Evolutionary conservation across 768 basidiomycete genomes (phyloP).

Genomic region (Trametes villosa): DNA sequence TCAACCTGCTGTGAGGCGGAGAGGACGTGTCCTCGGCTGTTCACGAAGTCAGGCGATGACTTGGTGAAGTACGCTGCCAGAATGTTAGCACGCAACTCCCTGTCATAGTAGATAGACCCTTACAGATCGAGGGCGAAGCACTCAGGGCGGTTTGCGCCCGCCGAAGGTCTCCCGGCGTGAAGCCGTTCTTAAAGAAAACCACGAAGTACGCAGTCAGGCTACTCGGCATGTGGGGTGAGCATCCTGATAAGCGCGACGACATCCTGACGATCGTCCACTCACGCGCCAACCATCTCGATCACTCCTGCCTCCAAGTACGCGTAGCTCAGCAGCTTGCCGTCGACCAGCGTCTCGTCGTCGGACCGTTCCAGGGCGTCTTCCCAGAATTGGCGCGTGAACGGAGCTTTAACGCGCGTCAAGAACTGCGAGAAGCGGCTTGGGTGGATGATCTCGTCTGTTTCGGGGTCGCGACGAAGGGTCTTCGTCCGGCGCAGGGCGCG

Average conservation of each 20-base stretch:
- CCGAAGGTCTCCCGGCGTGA: slow-evolving; percentile 59
- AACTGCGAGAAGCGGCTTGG: slow-evolving; percentile 47
- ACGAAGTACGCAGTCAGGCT: slow-evolving; percentile 70
- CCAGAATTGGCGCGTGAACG: slow-evolving; percentile 65
- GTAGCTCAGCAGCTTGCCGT: slow-evolving; percentile 64
- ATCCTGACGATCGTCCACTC: slow-evolving; percentile 31
- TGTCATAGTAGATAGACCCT: not conserved
- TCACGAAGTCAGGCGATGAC: slow-evolving; percentile 57
- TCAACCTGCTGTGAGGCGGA: slow-evolving; percentile 54
- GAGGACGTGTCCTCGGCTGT: slow-evolving; percentile 52
- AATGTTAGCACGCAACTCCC: not conserved
- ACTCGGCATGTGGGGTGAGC: not conserved
- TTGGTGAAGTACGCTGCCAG: slow-evolving; percentile 51
- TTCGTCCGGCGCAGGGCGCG: slow-evolving; percentile 60
- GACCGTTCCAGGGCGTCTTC: slow-evolving; percentile 55
- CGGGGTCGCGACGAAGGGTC: slow-evolving; percentile 56
- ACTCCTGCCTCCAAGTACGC: slow-evolving; percentile 68
- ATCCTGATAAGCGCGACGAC: not conserved
- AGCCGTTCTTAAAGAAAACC: slow-evolving; percentile 65
- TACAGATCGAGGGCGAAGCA: not conserved
- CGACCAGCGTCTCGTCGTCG: slow-evolving; percentile 65
- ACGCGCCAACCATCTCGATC: slow-evolving; percentile 62
- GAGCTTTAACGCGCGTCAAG: slow-evolving; percentile 46
- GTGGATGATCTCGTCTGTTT: slow-evolving; percentile 49
- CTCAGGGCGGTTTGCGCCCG: slow-evolving; percentile 46